These are phyloP conservation scores for Musa itinerans DNA, from an alignment of 176 grass and related monocot species.

Conservation along the genomic window DNA sequence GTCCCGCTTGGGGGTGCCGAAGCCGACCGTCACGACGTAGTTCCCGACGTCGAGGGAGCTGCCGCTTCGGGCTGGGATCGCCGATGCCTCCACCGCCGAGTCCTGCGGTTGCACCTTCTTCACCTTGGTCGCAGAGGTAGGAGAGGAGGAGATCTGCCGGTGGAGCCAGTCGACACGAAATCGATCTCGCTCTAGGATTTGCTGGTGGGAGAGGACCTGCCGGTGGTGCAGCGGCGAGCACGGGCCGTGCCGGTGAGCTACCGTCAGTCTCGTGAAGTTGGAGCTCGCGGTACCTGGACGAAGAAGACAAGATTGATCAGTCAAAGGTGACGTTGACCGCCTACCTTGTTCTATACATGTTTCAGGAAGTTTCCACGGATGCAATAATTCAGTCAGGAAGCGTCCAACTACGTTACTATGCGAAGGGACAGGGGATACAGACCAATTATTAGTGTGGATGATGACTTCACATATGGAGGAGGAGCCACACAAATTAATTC, in stretches of 20 bases:
- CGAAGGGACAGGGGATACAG: too few relatives aligned
- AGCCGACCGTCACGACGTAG: conserved; percentile 36
- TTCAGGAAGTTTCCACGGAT: too few relatives aligned
- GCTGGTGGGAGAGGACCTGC: conserved; percentile 23
- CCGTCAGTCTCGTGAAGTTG: conserved; percentile 15
- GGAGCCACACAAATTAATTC: too few relatives aligned
- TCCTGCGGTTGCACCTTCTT: neutral
- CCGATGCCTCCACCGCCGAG: neutral
- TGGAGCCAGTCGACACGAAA: conserved; percentile 49
- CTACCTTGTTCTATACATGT: too few relatives aligned
- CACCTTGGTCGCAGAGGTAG: neutral
- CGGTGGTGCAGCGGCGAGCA: conserved; percentile 36
- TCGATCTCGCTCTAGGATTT: conserved; percentile 62
- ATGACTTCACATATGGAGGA: too few relatives aligned
- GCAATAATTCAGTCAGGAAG: too few relatives aligned
- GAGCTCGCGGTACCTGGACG: neutral
- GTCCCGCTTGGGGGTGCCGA: conserved; percentile 20
- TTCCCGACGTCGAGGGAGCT: neutral
- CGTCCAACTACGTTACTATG: too few relatives aligned
- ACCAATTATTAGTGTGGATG: too few relatives aligned
- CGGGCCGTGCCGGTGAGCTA: conserved; percentile 58
- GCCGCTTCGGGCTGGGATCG: neutral
- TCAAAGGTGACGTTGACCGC: too few relatives aligned
- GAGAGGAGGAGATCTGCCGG: conserved; percentile 14
- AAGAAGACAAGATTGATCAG: too few relatives aligned